Evolutionary conservation across 2,329 filamentous ascomycete species (phyloP), one percentile per base, ranked within the genome.

Genomic region (Botryotinia calthae): DNA sequence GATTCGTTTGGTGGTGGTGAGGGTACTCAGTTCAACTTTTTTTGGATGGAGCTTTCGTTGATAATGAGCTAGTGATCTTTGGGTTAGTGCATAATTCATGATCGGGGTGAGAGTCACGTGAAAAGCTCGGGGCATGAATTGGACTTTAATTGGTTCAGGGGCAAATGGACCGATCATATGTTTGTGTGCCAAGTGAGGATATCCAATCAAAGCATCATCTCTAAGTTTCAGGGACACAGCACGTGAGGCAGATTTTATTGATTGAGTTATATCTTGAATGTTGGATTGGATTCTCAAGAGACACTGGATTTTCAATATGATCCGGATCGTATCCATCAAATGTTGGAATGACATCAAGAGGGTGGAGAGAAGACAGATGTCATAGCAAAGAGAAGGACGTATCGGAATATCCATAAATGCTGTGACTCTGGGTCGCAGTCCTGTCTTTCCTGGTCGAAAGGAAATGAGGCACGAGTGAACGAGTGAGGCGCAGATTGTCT

Each of bases 41-140:
- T 72, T 68, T 72, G 70, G 70, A 72, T 67, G 70, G 70, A 72
- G 70, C 70, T 72, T 68, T 58, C 51, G 25, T 51, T 68, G 70
- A 68, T 68, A 68, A 40, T 37, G 22, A 16, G 40, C 70, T 72
- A 72, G 70, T 31, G 7, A 10, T 10, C 0, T 68, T 72, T 44
- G 7, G 42, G 70, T 58, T 72, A 68, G 63, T 61, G 51, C 28
- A 18, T 3, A 12, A 20, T 58, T 40, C 37, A 44, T 22, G 9
- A 12, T n/a, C 4, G 12, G 64, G 63, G 18, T 5, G 7, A 0
- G 1, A 2, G 25, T 66, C 37, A 51, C 70, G 59, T 67, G 65
- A 1, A 1, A 12, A 22, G 0, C 1, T 14, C 34, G 34, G 46
- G n/a, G n/a, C 25, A 8, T 1, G 9, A 40, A 42, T 67, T 54